Conservation (phyloP, 2,329 filamentous ascomycete genomes). For the Ilyonectria destructans region DNA sequence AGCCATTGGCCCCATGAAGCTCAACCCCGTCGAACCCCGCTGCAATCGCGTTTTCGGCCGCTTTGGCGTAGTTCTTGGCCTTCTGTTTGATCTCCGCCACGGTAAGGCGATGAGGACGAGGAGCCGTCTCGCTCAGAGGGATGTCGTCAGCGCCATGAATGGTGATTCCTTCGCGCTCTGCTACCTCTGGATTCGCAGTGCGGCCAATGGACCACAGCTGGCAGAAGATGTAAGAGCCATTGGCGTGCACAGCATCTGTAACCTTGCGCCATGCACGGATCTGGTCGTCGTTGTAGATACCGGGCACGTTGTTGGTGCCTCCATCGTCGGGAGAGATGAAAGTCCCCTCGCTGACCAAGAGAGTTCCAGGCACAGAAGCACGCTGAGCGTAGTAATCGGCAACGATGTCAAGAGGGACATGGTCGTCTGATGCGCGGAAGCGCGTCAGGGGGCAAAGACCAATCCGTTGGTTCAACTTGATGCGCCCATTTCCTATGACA, state of each 20-base stretch:
- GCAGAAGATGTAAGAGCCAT: conserved; percentile 3
- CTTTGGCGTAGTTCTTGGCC: neutral
- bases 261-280: conserved; percentile 12
- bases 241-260: conserved; percentile 4
- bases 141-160: neutral
- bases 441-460: conserved; percentile 18
- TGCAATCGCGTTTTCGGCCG: conserved; percentile 63
- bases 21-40: conserved; percentile 81
- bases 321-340: conserved; percentile 5
- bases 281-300: conserved; percentile 15
- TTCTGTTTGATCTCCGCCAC: neutral
- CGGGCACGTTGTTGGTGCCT: conserved; percentile 14
- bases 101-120: neutral
- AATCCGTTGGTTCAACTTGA: conserved; percentile 6
- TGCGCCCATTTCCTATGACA: neutral
- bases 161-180: neutral
- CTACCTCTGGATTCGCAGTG: neutral
- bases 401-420: neutral
- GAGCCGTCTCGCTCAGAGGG: neutral
- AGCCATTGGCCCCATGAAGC: conserved; percentile 69
- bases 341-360: conserved; percentile 9
- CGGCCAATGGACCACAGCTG: conserved; percentile 12
- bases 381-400: conserved; percentile 19
- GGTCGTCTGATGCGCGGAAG: conserved; percentile 11
- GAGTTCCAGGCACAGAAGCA: neutral